These are phyloP conservation scores for Kurtzmaniella quercitrusa DNA, from an alignment of 1,139 yeast genomes.

Conservation along the genomic window DNA sequence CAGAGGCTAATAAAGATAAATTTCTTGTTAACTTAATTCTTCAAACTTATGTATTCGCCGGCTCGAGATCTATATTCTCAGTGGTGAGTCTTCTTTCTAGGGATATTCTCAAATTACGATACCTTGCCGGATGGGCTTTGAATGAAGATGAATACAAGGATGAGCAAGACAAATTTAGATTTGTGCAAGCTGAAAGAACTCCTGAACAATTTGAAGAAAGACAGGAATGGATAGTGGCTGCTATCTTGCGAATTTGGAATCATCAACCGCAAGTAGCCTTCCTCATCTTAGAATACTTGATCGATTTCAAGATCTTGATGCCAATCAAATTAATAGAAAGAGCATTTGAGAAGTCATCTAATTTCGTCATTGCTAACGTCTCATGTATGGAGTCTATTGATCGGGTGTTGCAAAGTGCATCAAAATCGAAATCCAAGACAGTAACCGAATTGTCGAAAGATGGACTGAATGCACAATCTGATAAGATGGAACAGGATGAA, in stretches of 20 bases:
- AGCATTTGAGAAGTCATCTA: constrained; percentile 33
- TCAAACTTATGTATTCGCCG: constrained; percentile 75
- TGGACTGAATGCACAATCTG: background rate
- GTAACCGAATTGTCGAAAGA: constrained; percentile 1
- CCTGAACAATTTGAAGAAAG: constrained; percentile 26
- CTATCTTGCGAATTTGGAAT: constrained; percentile 74
- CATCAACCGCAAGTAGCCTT: constrained; percentile 80
- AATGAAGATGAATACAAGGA: constrained; percentile 23
- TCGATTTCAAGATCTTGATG: constrained; percentile 46
- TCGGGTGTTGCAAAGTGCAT: constrained; percentile 25
- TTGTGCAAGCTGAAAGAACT: constrained; percentile 38
- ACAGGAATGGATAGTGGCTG: constrained; percentile 51
- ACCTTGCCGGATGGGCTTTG: constrained; percentile 32
- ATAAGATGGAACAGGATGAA: background rate
- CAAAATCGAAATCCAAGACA: background rate
- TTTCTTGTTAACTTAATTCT: constrained; percentile 59
- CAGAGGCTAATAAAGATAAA: constrained; percentile 30
- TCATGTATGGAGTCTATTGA: constrained; percentile 46
- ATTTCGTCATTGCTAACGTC: constrained; percentile 39
- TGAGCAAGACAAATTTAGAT: constrained; percentile 26
- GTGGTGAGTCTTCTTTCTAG: constrained; percentile 67
- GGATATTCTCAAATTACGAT: constrained; percentile 49
- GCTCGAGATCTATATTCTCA: constrained; percentile 86
- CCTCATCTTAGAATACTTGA: constrained; percentile 62
- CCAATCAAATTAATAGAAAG: constrained; percentile 40